phyloP scores from a whole-genome alignment of 1,139 yeast species.

The Meyerozyma sp. region DNA sequence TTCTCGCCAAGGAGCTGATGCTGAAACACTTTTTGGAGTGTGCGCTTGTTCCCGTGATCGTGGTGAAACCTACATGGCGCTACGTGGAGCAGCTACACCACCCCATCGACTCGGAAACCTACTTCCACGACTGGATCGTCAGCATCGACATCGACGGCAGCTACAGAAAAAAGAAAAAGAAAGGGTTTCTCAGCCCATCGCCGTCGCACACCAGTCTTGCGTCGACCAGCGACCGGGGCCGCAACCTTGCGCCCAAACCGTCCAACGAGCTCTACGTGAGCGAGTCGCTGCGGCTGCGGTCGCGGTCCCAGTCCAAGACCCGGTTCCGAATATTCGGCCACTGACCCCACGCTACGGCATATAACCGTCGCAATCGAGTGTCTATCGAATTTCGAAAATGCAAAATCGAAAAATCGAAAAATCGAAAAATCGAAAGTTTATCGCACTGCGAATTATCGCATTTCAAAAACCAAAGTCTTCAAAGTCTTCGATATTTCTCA shows the following conservation, averaged over 20 bases:
- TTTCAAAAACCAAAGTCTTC: no score
- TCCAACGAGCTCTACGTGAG: neutral
- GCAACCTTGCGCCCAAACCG: neutral
- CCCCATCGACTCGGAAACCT: slow-evolving; percentile 9
- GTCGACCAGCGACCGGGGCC: slow-evolving; percentile 5
- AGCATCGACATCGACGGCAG: slow-evolving; percentile 6
- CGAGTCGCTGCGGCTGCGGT: slow-evolving; percentile 3
- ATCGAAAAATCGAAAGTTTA: no score
- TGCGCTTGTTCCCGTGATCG: slow-evolving; percentile 64
- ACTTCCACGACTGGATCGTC: slow-evolving; percentile 12
- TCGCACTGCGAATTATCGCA: no score
- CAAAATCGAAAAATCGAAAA: no score
- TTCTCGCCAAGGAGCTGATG: slow-evolving; percentile 42
- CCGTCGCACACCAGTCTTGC: slow-evolving; percentile 5
- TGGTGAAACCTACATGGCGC: slow-evolving; percentile 54
- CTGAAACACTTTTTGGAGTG: slow-evolving; percentile 64
- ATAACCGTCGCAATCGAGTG: neutral
- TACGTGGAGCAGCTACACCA: slow-evolving; percentile 19
- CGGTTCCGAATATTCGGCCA: slow-evolving; percentile 6
- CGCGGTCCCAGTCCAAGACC: slow-evolving; percentile 4
- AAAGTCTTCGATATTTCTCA: no score
- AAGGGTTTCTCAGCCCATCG: neutral
- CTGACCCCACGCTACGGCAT: neutral
- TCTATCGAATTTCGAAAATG: no score
- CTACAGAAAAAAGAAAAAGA: neutral